These are phyloP conservation scores for Dactylonectria macrodidyma DNA, from an alignment of 2,329 filamentous ascomycete genomes.

Conservation along the genomic window DNA sequence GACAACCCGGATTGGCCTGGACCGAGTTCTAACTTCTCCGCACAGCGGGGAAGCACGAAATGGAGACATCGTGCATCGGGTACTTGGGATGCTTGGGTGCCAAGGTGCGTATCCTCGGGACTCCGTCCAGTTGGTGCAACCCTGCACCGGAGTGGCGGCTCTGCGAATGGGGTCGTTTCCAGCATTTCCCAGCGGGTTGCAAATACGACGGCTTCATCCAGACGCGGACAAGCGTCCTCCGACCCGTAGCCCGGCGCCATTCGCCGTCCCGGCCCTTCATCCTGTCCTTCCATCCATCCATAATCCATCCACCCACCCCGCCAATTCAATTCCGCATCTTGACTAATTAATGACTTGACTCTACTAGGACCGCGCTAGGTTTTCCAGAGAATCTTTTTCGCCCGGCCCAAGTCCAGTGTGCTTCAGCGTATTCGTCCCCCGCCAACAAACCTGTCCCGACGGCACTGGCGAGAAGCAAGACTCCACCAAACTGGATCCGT, in stretches of 20 bases:
- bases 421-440: constrained; percentile 7
- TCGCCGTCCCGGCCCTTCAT: constrained; percentile 38
- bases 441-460: constrained; percentile 25
- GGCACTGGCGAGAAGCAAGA: constrained; percentile 17
- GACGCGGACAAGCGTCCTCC: constrained; percentile 43
- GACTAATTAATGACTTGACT: constrained; percentile 5
- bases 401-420: constrained; percentile 18
- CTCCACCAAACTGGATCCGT: constrained; percentile 27
- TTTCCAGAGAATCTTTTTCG: constrained; percentile 15
- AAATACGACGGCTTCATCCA: constrained; percentile 40
- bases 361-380: constrained; percentile 29
- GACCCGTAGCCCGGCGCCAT: constrained; percentile 31
- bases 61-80: constrained; percentile 47
- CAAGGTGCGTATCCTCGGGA: constrained; percentile 36
- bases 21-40: constrained; percentile 47
- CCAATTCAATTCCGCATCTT: constrained; percentile 37
- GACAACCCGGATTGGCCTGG: constrained; percentile 40
- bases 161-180: constrained; percentile 48
- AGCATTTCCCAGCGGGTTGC: constrained; percentile 25
- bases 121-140: constrained; percentile 31
- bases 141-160: constrained; percentile 43
- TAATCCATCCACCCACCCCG: constrained; percentile 20
- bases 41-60: constrained; percentile 44
- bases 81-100: not conserved
- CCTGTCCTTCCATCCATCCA: constrained; percentile 5